phyloP scores from a whole-genome alignment of 805 yeast genomes.

The Kazachstania psychrophila region DNA sequence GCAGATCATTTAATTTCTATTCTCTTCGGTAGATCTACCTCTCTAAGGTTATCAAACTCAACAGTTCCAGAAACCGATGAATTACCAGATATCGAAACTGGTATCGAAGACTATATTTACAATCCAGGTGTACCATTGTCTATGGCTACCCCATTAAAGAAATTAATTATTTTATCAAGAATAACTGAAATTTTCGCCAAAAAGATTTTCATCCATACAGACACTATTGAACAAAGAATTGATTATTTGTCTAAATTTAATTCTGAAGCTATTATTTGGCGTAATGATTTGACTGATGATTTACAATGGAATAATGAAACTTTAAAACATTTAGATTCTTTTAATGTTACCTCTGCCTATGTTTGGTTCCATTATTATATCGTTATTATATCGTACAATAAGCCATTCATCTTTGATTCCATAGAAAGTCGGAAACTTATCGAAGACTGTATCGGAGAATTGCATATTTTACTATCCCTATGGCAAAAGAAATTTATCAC shows the following conservation, averaged over 20 bases:
- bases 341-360: constrained; percentile 41
- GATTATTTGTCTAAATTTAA: constrained; percentile 35
- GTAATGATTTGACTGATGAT: constrained; percentile 35
- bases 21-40: constrained; percentile 46
- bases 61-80: constrained; percentile 48
- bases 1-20: constrained; percentile 52
- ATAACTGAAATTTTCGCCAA: constrained; percentile 25
- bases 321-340: constrained; percentile 31
- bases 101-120: constrained; percentile 47
- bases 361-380: constrained; percentile 47
- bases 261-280: constrained; percentile 40
- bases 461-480: constrained; percentile 12
- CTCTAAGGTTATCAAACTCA: constrained; percentile 44
- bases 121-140: constrained; percentile 18
- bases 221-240: constrained; percentile 30
- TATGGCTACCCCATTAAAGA: constrained; percentile 28
- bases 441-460: constrained; percentile 21
- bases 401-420: constrained; percentile 38
- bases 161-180: constrained; percentile 33
- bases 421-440: constrained; percentile 15
- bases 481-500: constrained; percentile 16
- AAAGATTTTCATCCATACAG: constrained; percentile 18
- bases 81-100: constrained; percentile 45
- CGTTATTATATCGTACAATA: constrained; percentile 44
- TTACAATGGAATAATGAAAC: constrained; percentile 36